phyloP scores from a whole-genome alignment of 208 protist species.

The Perkinsela sp. region DNA sequence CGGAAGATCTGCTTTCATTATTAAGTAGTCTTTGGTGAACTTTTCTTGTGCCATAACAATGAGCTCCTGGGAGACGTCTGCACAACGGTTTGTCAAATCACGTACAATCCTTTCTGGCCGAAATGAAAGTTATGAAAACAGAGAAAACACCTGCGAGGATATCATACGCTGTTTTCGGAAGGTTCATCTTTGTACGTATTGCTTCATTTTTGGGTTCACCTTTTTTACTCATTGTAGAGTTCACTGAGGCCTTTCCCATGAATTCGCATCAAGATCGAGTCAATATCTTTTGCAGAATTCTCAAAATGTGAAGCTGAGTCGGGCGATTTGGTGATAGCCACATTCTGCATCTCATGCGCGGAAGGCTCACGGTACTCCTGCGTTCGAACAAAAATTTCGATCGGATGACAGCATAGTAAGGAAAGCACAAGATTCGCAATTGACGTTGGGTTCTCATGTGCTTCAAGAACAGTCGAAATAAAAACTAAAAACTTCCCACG shows the following conservation, averaged over 20 bases:
- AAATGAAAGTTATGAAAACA: too few relatives aligned
- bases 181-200: too few relatives aligned
- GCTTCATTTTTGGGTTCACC: too few relatives aligned
- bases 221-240: conserved; percentile 3
- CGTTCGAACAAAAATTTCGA: conserved; percentile 60
- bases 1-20: too few relatives aligned
- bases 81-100: too few relatives aligned
- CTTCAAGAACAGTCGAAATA: conserved; percentile 86
- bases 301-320: conserved; percentile 96
- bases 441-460: conserved; percentile 46
- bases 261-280: conserved; percentile 81
- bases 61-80: too few relatives aligned
- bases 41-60: too few relatives aligned
- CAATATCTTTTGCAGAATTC: conserved; percentile 77
- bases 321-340: conserved; percentile 84
- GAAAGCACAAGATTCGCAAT: conserved; percentile 72
- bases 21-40: too few relatives aligned
- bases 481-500: conserved; percentile 88
- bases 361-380: conserved; percentile 64
- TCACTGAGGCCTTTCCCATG: conserved; percentile 34
- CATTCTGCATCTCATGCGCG: conserved; percentile 51
- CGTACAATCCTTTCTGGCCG: too few relatives aligned
- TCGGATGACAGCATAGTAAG: conserved; percentile 64
- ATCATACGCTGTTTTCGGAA: too few relatives aligned
- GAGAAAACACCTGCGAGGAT: too few relatives aligned